These are phyloP conservation scores for Termitomyces sp. DNA, from an alignment of 768 basidiomycete genomes.

Conservation along the genomic window DNA sequence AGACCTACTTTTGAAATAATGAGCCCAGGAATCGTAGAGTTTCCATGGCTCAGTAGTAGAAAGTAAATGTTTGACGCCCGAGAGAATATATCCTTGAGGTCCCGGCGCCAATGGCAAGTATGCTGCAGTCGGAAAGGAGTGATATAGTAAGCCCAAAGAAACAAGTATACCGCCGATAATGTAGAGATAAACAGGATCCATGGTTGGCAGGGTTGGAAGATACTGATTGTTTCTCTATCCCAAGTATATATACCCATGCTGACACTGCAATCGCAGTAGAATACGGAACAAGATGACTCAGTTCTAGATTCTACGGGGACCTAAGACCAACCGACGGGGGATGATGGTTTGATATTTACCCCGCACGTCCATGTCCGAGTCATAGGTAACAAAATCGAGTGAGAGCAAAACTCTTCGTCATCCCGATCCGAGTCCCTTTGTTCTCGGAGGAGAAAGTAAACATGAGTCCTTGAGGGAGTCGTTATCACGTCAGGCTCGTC, in stretches of 20 bases:
- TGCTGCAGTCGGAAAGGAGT: background rate
- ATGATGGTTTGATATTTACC: background rate
- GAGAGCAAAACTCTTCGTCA: background rate
- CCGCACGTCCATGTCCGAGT: background rate
- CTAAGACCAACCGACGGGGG: background rate
- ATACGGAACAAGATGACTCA: conserved; percentile 2
- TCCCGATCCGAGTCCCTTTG: background rate
- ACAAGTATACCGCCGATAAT: conserved; percentile 3
- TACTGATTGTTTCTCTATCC: background rate
- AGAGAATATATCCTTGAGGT: conserved; percentile 18
- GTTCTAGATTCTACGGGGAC: background rate
- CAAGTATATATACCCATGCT: conserved; percentile 1
- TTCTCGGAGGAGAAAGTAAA: background rate
- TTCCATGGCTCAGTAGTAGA: conserved; percentile 23
- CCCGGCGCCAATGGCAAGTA: conserved; percentile 24
- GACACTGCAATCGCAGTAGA: conserved; percentile 3
- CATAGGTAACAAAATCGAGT: background rate
- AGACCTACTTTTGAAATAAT: conserved; percentile 17
- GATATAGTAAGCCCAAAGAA: background rate
- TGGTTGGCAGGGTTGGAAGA: background rate
- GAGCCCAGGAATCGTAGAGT: conserved; percentile 22
- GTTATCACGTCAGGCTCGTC: too few species aligned
- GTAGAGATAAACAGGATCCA: conserved; percentile 5
- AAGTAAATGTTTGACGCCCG: conserved; percentile 21
- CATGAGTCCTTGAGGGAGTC: background rate